Conservation (phyloP, 805 yeast genomes). For the Ogataea siamensis region DNA sequence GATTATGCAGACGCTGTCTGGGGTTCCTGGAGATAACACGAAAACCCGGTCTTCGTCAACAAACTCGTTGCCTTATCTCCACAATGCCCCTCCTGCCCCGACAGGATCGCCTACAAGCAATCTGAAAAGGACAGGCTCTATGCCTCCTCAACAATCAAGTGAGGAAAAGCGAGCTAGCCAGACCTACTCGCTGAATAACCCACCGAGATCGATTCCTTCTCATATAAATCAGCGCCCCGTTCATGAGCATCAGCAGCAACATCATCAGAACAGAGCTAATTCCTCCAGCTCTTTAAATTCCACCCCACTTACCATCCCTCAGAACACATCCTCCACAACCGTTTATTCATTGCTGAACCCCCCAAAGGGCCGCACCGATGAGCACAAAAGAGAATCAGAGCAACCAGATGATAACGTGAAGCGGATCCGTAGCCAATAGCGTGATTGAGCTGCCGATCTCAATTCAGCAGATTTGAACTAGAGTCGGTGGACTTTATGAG, state of each 20-base stretch:
- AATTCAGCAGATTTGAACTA: not conserved
- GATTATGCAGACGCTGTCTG: slow-evolving; percentile 1
- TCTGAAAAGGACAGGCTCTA: slow-evolving; percentile 13
- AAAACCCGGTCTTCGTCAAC: slow-evolving; percentile 21
- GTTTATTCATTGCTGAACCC: slow-evolving; percentile 27
- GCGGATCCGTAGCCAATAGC: slow-evolving; percentile 6
- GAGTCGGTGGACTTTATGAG: not conserved
- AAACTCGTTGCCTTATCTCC: slow-evolving; percentile 11
- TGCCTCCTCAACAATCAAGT: slow-evolving; percentile 17
- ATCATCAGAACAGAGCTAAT: slow-evolving; percentile 15
- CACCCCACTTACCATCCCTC: not conserved
- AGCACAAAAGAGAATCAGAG: slow-evolving; percentile 7
- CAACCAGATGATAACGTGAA: slow-evolving; percentile 7
- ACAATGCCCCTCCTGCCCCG: slow-evolving; percentile 2
- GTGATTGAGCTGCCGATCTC: not conserved
- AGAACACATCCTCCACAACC: slow-evolving; percentile 15
- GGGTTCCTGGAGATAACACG: slow-evolving; percentile 13
- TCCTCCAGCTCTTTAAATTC: slow-evolving; percentile 16
- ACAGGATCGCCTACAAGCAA: slow-evolving; percentile 4
- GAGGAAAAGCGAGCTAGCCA: slow-evolving; percentile 22
- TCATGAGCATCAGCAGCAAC: slow-evolving; percentile 9
- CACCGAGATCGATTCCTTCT: slow-evolving; percentile 30
- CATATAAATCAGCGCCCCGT: slow-evolving; percentile 10
- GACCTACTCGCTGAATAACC: slow-evolving; percentile 26
- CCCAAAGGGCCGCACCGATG: slow-evolving; percentile 9